These are phyloP conservation scores for Primulina huaijiensis DNA, from an alignment of 257 asterid genomes.

Conservation along the genomic window DNA sequence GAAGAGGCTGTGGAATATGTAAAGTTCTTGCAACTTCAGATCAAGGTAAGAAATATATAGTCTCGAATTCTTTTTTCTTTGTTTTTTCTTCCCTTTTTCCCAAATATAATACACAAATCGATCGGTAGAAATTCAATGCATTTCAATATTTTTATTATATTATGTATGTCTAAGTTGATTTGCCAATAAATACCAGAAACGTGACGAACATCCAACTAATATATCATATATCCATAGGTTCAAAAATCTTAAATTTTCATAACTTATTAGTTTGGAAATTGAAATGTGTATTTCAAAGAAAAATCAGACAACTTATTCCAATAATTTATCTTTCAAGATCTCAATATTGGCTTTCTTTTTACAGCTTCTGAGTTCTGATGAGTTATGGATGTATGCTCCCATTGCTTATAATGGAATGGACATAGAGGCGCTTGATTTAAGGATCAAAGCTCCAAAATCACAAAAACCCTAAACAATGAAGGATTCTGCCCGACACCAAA, in stretches of 20 bases:
- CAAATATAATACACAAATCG: neutral
- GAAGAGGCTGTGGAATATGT: slow-evolving; percentile 61
- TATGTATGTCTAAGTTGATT: too few species aligned
- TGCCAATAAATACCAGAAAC: neutral
- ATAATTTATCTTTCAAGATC: neutral
- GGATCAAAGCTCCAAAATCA: neutral
- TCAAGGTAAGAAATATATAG: slow-evolving; percentile 34
- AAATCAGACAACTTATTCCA: too few species aligned
- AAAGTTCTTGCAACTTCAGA: slow-evolving; percentile 51
- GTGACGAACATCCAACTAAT: too few species aligned
- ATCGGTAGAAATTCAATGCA: neutral
- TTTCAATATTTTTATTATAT: neutral
- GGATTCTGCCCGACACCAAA: neutral
- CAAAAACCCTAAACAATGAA: neutral
- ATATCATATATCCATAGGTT: neutral
- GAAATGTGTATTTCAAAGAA: neutral
- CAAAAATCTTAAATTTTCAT: neutral
- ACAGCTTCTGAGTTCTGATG: slow-evolving; percentile 25
- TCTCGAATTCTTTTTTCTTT: too few species aligned
- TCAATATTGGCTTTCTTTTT: neutral
- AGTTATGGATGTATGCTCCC: slow-evolving; percentile 30
- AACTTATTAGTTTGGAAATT: neutral
- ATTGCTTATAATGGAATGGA: slow-evolving; percentile 29
- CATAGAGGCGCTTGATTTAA: slow-evolving; percentile 10
- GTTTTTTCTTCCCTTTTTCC: too few species aligned